Evolutionary conservation across 192 early-diverging fungal genomes (phyloP), one percentile per base, ranked within the genome.

Genomic region (Gaertneriomyces semiglobifer): DNA sequence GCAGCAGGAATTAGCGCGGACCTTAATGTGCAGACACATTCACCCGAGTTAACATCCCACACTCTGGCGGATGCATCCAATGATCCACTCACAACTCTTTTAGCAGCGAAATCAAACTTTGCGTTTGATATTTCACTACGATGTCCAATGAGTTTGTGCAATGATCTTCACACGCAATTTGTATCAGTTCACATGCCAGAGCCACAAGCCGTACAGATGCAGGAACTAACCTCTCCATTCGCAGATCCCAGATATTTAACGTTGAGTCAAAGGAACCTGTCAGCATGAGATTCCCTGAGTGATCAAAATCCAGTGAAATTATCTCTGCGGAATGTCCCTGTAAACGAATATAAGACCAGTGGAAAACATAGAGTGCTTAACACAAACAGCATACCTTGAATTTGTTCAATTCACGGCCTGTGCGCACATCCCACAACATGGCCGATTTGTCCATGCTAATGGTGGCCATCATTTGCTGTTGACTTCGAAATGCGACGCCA

Each of bases 71-170:
- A 73, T 3, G 72, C 79, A 54, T 83, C 81, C 69, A 77, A 72
- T 0, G 77, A 80, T 4, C 77, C 74, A 43, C 62, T 81, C 44
- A 83, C 44, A 11, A 83, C 42, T 25, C 60, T 51, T 10, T 19
- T 55, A 2, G 61, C 60, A n/a, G 12, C 2, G 40, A 45, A 67
- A 52, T 68, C 73, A 65, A 83, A 83, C 14, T 56, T 45, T 7
- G 70, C 70, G 18, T 44, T 58, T 5, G 79, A 78, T 4, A 83
- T 68, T 58, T 83, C 81, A 41, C 54, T 60, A 4, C 80, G 74
- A 63, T 83, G 81, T 14, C 81, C 81, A 60, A 83, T 83, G 43
- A 79, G 64, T n/a, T 71, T 82, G 56, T 80, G 75, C 62, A 80
- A 33, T 50, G 71, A 71, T 63, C 73, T 81, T 62, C 16, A 52